These are phyloP conservation scores for Aegilops bicornis DNA, from an alignment of 176 grass and related monocot genomes.

Conservation along the genomic window DNA sequence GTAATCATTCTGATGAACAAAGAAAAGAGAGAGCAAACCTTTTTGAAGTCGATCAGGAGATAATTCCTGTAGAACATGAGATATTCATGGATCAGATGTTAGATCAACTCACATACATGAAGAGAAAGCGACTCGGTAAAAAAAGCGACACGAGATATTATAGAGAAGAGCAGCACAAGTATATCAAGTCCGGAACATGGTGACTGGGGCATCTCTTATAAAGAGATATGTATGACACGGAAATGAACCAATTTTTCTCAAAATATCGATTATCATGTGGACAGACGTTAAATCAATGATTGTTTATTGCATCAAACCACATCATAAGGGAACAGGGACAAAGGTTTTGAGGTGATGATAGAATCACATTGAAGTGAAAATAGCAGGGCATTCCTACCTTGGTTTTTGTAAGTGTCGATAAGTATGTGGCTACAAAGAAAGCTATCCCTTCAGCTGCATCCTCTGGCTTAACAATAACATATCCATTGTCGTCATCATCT, in stretches of 20 bases:
- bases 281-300: not conserved
- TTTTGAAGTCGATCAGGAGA: slow-evolving; percentile 77
- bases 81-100: slow-evolving; percentile 28
- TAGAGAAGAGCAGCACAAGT: not conserved
- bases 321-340: not conserved
- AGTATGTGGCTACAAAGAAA: slow-evolving; percentile 83
- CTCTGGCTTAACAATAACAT: slow-evolving; percentile 82
- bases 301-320: not conserved
- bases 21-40: slow-evolving; percentile 34
- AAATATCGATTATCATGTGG: not conserved
- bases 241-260: not conserved
- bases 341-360: not conserved
- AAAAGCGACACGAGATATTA: not conserved
- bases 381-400: slow-evolving; percentile 47
- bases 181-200: not conserved
- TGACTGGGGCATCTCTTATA: not conserved
- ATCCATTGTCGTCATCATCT: slow-evolving; percentile 65
- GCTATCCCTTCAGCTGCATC: slow-evolving; percentile 80
- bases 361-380: not conserved
- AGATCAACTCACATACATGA: not conserved
- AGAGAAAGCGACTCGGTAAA: not conserved
- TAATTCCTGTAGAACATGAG: slow-evolving; percentile 64
- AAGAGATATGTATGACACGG: not conserved
- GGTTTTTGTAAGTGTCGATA: slow-evolving; percentile 65
- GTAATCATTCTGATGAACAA: not conserved